Percentiles rank a stretch among this genome's conserved stretches.
Evolutionary conservation across 306 rosid genomes (phyloP).

Genomic region (Gleditsia sinensis): DNA sequence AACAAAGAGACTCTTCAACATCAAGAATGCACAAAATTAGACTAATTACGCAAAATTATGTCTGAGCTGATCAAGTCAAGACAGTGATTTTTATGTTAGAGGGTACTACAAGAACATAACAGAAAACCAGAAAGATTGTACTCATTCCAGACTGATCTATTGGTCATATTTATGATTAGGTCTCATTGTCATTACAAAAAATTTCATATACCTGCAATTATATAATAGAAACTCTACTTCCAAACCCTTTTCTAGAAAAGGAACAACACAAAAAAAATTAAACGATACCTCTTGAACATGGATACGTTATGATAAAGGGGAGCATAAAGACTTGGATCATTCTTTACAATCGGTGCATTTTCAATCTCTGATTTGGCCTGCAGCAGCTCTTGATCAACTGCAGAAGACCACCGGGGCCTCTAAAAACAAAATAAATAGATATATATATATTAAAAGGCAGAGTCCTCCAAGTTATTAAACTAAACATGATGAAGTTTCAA

Average conservation of each 20-base stretch:
- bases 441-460: not conserved
- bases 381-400: slow-evolving; percentile 62
- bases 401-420: slow-evolving; percentile 72
- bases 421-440: slow-evolving; percentile 31
- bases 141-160: not conserved
- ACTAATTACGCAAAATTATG: not conserved
- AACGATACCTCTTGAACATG: slow-evolving; percentile 66
- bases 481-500: slow-evolving; percentile 14
- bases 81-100: not conserved
- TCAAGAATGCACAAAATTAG: not conserved
- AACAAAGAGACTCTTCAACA: not conserved
- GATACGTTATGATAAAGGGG: slow-evolving; percentile 77
- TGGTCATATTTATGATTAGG: not conserved
- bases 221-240: not conserved
- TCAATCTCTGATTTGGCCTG: slow-evolving; percentile 62
- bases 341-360: slow-evolving; percentile 62
- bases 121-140: not conserved
- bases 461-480: not conserved
- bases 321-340: slow-evolving; percentile 65
- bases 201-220: not conserved
- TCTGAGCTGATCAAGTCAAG: not conserved
- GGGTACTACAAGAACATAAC: not conserved
- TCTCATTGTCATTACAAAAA: not conserved
- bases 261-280: no score
- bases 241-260: not conserved